Base-by-base conservation (phyloP, 1,139 yeast species). In the Keqinozyma sinolaborantium region DNA sequence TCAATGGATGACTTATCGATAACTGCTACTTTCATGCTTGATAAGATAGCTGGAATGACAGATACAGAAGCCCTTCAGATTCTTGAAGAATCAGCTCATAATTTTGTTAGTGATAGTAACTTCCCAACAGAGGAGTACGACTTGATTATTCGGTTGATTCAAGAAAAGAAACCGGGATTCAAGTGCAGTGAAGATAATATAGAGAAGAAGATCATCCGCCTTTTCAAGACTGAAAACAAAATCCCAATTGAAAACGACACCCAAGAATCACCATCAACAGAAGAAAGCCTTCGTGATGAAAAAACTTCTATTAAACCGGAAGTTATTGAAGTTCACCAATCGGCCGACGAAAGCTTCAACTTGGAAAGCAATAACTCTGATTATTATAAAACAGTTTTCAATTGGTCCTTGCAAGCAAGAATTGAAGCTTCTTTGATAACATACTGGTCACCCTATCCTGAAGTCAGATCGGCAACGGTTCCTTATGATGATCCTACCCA, bases 381-480 rank as follows among this genome's bases (percentile, higher is more conserved):
- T 15, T 27, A 35, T 18, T 31, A 28, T 15, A 20, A 14, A 14
- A 15, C 23, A 9, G 21, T 35, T 24, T 18, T 42, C 13, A 51
- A 51, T 14, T 56, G 58, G 44, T 47, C 47, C 12, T 47, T 63
- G 26, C 50, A 51, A 35, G 47, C 49, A 7, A 57, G 51, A 33
- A 38, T 64, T 18, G 58, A 60, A 28, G 78, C 77, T 2, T 64
- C 63, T n/a, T 44, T 76, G 29, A 51, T 71, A 29, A 55, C 68
- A 30, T 74, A 59, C 44, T 69, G 66, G 49, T 75, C 80, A 1
- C 79, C 80, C 0, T 77, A 78, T 47, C 73, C 79, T 6, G 82
- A 77, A 48, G 80, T 77, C 3, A 61, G 83, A 37, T 62, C 82
- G 4, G 70, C 73, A 16, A 61, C 77, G 12, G 69, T 65, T 29